phyloP scores from a whole-genome alignment of 768 basidiomycete species.

The Amanita fuliginea region DNA sequence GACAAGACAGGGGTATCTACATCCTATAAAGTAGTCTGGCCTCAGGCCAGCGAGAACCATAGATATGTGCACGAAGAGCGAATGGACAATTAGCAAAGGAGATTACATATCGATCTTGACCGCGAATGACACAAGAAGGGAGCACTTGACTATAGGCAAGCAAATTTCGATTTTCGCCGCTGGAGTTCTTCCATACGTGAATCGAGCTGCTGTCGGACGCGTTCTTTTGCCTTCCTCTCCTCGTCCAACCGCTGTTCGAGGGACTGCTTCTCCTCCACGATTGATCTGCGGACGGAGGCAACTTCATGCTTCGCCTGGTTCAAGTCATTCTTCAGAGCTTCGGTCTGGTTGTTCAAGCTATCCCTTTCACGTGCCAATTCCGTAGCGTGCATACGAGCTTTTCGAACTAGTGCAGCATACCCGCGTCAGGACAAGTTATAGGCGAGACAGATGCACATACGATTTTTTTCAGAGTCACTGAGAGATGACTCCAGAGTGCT shows the following conservation, averaged over 20 bases:
- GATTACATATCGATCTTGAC: neutral
- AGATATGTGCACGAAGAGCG: conserved; percentile 18
- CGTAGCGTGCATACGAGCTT: conserved; percentile 88
- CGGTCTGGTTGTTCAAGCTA: conserved; percentile 51
- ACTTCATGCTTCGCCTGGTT: conserved; percentile 74
- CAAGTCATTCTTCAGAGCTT: conserved; percentile 61
- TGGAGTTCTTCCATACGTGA: conserved; percentile 78
- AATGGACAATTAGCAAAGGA: conserved; percentile 5
- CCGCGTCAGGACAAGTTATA: conserved; percentile 4
- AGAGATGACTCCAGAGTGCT: conserved; percentile 75
- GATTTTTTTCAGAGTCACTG: conserved; percentile 86
- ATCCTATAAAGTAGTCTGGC: conserved; percentile 12
- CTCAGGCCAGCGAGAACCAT: conserved; percentile 6
- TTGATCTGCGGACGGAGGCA: conserved; percentile 60
- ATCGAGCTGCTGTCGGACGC: conserved; percentile 79
- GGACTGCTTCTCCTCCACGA: conserved; percentile 84
- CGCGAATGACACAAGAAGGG: conserved; percentile 4
- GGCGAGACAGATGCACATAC: conserved; percentile 36
- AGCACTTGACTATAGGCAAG: conserved; percentile 51
- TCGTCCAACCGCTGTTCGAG: conserved; percentile 77
- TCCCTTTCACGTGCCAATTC: conserved; percentile 85
- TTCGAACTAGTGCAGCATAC: conserved; percentile 50
- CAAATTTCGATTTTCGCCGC: conserved; percentile 86
- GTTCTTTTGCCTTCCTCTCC: conserved; percentile 83
- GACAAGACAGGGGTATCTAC: conserved; percentile 33